Conservation (phyloP, 441 rosid species). For the Erodium moschatum region DNA sequence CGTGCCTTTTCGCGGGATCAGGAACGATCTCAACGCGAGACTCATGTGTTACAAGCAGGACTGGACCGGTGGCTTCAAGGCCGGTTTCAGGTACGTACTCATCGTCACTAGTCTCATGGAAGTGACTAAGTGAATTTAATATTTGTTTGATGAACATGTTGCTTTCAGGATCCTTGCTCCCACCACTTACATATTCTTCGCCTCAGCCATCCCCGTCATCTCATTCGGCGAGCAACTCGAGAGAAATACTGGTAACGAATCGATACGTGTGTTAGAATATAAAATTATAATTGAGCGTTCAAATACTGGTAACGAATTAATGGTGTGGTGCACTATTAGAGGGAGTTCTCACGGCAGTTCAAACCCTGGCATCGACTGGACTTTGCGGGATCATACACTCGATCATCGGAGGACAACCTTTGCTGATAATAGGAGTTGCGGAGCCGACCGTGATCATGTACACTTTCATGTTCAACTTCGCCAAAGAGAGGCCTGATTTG, state of each 20-base stretch:
- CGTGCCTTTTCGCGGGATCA: slow-evolving; percentile 69
- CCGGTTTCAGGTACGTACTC: slow-evolving; percentile 50
- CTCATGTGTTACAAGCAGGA: slow-evolving; percentile 45
- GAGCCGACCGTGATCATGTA: slow-evolving; percentile 79
- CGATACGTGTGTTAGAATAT: background rate
- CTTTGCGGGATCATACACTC: slow-evolving; percentile 67
- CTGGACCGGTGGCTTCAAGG: slow-evolving; percentile 39
- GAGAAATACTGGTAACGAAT: slow-evolving; percentile 43
- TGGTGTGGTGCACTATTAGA: slow-evolving; percentile 25
- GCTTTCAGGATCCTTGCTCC: slow-evolving; percentile 1
- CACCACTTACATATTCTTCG: slow-evolving; percentile 52
- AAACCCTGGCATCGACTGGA: slow-evolving; percentile 68
- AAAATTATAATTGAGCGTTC: too few species aligned
- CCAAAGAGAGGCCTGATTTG: slow-evolving; percentile 56
- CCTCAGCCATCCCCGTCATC: slow-evolving; percentile 75
- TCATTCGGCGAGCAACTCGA: slow-evolving; percentile 76
- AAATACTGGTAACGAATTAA: background rate
- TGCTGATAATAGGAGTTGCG: slow-evolving; percentile 73
- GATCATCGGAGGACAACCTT: slow-evolving; percentile 61
- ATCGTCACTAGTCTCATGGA: too few species aligned
- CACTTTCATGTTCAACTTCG: slow-evolving; percentile 31
- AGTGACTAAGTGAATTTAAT: too few species aligned
- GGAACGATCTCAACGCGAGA: slow-evolving; percentile 58
- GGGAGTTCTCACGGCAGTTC: slow-evolving; percentile 65
- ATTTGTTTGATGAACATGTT: too few species aligned